A percentile compares a stretch with the other conserved stretches of the same genome.
These are phyloP conservation scores for Fusarium secorum DNA, from an alignment of 2,329 filamentous ascomycete species.

Conservation along the genomic window DNA sequence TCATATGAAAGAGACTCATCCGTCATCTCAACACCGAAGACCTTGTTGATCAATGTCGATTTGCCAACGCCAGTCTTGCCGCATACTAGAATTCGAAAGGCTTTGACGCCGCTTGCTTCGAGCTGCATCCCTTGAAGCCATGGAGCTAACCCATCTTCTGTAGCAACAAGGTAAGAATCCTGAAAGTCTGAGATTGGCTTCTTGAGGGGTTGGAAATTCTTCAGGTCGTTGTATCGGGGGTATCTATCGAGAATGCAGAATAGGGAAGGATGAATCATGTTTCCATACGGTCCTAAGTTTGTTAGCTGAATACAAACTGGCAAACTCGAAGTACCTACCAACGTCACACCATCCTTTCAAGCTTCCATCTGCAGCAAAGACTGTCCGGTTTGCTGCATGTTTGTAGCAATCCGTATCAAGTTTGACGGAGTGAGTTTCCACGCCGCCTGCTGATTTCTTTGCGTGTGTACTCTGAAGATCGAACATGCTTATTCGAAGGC, in stretches of 20 bases:
- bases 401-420: conserved; percentile 30
- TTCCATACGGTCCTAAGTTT: conserved; percentile 20
- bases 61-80: conserved; percentile 41
- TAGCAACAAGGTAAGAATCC: conserved; percentile 19
- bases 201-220: conserved; percentile 29
- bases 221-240: conserved; percentile 31
- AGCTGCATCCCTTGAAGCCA: conserved; percentile 38
- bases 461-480: conserved; percentile 35
- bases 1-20: conserved; percentile 36
- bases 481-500: conserved; percentile 36
- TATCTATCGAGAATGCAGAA: conserved; percentile 39
- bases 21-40: conserved; percentile 40
- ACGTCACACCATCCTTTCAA: conserved; percentile 31
- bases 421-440: conserved; percentile 27
- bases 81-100: conserved; percentile 38
- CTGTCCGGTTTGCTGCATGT: conserved; percentile 21
- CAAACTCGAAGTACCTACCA: neutral
- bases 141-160: conserved; percentile 16
- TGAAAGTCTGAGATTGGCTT: conserved; percentile 34
- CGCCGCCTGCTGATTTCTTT: neutral
- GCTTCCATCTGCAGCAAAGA: conserved; percentile 13
- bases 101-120: conserved; percentile 38
- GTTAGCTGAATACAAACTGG: neutral
- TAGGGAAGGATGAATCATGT: conserved; percentile 35
- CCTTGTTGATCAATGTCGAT: conserved; percentile 41